Percentiles rank a stretch among this genome's conserved stretches.
phyloP scores from a whole-genome alignment of 2,329 filamentous ascomycete genomes.

The Aureobasidium zeae region DNA sequence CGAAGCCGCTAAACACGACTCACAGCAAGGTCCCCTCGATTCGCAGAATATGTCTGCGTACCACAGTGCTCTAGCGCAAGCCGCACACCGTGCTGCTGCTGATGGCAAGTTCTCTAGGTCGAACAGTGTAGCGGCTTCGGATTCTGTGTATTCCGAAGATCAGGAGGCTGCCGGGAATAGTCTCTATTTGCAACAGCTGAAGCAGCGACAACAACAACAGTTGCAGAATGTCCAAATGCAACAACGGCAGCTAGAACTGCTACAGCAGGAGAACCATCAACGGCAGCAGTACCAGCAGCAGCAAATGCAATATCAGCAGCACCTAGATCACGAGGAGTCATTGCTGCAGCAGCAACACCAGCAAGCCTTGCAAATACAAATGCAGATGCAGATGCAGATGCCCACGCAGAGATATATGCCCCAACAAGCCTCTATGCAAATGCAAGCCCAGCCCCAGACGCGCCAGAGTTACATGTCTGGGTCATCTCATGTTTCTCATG shows the following conservation, averaged over 20 bases:
- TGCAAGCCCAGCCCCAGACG: slow-evolving; percentile 9
- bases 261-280: too few relatives aligned
- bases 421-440: not conserved
- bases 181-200: not conserved
- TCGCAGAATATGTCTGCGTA: slow-evolving; percentile 57
- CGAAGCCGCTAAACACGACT: slow-evolving; percentile 9
- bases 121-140: slow-evolving; percentile 34
- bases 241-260: too few relatives aligned
- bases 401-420: not conserved
- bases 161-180: slow-evolving; percentile 21
- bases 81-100: slow-evolving; percentile 65
- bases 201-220: not conserved
- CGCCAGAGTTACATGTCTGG: slow-evolving; percentile 6
- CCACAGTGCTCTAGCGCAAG: slow-evolving; percentile 74
- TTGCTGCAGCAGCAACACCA: too few relatives aligned
- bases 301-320: not conserved
- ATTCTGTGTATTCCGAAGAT: slow-evolving; percentile 19
- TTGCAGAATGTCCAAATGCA: not conserved
- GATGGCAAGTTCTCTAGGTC: slow-evolving; percentile 66
- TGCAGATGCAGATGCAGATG: not conserved
- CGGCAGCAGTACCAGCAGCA: not conserved
- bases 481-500: slow-evolving; percentile 7
- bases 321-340: too few relatives aligned
- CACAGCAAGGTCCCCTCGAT: slow-evolving; percentile 29
- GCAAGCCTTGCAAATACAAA: too few relatives aligned